These are phyloP conservation scores for Peronospora destructor DNA, from an alignment of 352 stramenopile species.

Conservation along the genomic window DNA sequence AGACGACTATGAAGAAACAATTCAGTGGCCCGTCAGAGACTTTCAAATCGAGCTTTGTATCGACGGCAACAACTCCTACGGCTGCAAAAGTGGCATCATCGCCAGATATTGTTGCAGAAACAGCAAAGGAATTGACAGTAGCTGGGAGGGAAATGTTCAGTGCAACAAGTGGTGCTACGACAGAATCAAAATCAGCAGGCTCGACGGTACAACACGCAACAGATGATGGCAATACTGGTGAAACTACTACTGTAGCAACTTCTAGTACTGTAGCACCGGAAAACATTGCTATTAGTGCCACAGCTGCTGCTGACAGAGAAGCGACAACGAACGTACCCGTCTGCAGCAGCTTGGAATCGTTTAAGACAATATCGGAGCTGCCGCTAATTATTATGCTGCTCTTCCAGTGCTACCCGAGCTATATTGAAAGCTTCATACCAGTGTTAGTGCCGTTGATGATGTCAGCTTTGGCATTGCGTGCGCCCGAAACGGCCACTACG, in stretches of 20 bases:
- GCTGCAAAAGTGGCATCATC: slow-evolving; percentile 15
- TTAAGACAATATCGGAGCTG: slow-evolving; percentile 94
- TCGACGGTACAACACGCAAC: slow-evolving; percentile 4
- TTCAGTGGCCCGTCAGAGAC: slow-evolving; percentile 54
- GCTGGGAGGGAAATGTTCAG: slow-evolving; percentile 2
- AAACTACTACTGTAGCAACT: slow-evolving; percentile 4
- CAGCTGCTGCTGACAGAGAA: slow-evolving; percentile 5
- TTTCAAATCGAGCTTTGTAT: slow-evolving; percentile 19
- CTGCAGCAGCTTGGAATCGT: slow-evolving; percentile 85
- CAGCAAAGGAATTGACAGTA: slow-evolving; percentile 5
- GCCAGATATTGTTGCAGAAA: slow-evolving; percentile 7
- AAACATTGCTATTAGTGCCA: slow-evolving; percentile 10
- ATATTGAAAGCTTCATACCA: slow-evolving; percentile 92
- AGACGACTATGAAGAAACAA: slow-evolving; percentile 78
- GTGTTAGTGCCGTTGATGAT: slow-evolving; percentile 97
- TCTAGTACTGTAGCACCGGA: slow-evolving; percentile 6
- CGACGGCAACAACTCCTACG: slow-evolving; percentile 17
- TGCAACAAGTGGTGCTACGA: slow-evolving; percentile 4
- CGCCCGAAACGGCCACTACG: slow-evolving; percentile 51
- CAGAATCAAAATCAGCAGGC: slow-evolving; percentile 4
- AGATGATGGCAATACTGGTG: slow-evolving; percentile 1
- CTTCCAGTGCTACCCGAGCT: slow-evolving; percentile 96
- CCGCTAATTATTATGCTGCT: slow-evolving; percentile 98
- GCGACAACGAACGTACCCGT: slow-evolving; percentile 40
- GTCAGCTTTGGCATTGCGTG: slow-evolving; percentile 83